A percentile compares a stretch with the other conserved stretches of the same genome.
These are phyloP conservation scores for Suillus weaverae DNA, from an alignment of 768 basidiomycete species.

Conservation along the genomic window DNA sequence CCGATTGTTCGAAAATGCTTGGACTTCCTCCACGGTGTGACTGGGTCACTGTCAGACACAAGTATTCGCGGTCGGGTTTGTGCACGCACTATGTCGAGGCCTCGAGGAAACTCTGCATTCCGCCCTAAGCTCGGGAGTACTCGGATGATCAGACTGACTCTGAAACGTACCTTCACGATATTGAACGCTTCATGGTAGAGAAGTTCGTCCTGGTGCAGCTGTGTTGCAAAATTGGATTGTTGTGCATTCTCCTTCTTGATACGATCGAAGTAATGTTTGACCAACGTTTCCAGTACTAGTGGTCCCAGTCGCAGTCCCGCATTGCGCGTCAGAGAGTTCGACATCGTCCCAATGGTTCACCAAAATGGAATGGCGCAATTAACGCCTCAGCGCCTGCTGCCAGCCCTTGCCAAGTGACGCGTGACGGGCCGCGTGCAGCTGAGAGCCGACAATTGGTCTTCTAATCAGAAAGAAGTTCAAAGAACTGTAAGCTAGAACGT, in stretches of 20 bases:
- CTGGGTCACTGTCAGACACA: slow-evolving; percentile 36
- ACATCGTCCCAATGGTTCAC: slow-evolving; percentile 18
- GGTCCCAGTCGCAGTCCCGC: slow-evolving; percentile 70
- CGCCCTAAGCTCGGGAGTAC: neutral
- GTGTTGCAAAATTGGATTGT: slow-evolving; percentile 42
- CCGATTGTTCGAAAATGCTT: slow-evolving; percentile 73
- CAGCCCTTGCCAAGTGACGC: neutral
- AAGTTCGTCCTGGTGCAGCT: slow-evolving; percentile 68
- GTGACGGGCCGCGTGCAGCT: neutral
- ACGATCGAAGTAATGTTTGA: slow-evolving; percentile 82
- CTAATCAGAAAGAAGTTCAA: neutral
- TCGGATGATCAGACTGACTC: neutral
- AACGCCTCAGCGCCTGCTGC: neutral
- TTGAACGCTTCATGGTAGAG: slow-evolving; percentile 81
- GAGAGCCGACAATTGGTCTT: neutral
- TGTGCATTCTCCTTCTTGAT: slow-evolving; percentile 44
- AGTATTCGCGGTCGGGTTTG: neutral
- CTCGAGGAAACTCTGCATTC: slow-evolving; percentile 66
- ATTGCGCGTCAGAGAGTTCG: slow-evolving; percentile 61
- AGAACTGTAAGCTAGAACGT: neutral
- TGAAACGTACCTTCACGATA: slow-evolving; percentile 60
- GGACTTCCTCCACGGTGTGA: slow-evolving; percentile 84
- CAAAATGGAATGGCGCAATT: neutral
- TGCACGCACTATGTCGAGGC: slow-evolving; percentile 62
- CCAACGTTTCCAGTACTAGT: slow-evolving; percentile 70